Evolutionary conservation across 2,329 filamentous ascomycete genomes (phyloP).

Genomic region (Akanthomyces muscarius): DNA sequence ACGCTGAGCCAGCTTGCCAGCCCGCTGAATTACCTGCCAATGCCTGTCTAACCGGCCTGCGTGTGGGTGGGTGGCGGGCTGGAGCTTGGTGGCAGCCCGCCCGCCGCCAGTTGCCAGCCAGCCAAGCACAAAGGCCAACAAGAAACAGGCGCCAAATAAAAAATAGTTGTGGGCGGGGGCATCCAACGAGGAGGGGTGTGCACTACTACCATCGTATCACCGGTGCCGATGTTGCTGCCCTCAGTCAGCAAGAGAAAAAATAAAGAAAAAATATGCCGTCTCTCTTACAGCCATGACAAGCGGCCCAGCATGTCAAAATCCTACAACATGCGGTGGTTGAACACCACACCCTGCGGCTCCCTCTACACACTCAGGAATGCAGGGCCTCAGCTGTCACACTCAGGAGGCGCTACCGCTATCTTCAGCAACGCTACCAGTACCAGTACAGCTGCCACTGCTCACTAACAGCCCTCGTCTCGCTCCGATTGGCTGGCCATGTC

Average conservation of each 20-base stretch:
- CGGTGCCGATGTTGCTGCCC: background rate
- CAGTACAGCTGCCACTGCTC: background rate
- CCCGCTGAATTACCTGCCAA: background rate
- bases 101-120: too few species aligned
- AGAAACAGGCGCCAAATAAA: background rate
- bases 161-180: conserved; percentile 12
- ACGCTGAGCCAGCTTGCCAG: background rate
- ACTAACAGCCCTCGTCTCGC: background rate
- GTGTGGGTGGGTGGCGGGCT: background rate
- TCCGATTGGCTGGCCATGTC: background rate
- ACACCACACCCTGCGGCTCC: background rate
- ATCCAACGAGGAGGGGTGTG: background rate
- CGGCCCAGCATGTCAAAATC: background rate
- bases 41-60: too few species aligned
- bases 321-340: background rate
- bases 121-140: too few species aligned
- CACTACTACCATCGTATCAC: background rate
- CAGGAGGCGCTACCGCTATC: background rate
- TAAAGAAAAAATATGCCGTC: background rate
- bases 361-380: background rate
- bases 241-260: background rate
- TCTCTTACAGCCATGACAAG: background rate
- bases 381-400: background rate
- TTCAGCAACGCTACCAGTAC: background rate
- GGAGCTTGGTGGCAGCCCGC: too few species aligned